phyloP scores from a whole-genome alignment of 2,329 filamentous ascomycete species.

The Dryadomyces quercus-mongolicae region DNA sequence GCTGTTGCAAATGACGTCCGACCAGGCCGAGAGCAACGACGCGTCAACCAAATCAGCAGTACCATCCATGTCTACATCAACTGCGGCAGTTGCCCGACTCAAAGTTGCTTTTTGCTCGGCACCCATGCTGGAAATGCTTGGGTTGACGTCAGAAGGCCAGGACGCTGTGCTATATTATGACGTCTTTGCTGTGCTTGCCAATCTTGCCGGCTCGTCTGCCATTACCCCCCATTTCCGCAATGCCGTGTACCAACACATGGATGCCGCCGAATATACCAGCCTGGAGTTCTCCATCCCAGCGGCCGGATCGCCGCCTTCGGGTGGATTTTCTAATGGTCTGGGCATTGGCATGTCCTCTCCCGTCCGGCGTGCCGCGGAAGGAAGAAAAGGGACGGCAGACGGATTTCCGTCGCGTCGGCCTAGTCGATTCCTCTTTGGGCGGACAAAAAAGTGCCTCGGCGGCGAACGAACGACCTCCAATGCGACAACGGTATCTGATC shows the following conservation, averaged over 20 bases:
- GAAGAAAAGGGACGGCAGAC: too few relatives aligned
- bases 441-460: background rate
- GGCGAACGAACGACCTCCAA: background rate
- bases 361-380: background rate
- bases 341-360: slow-evolving; percentile 9
- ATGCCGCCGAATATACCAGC: slow-evolving; percentile 11
- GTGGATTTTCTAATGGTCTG: slow-evolving; percentile 4
- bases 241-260: slow-evolving; percentile 27
- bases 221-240: slow-evolving; percentile 31
- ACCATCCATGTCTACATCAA: slow-evolving; percentile 3
- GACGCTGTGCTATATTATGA: slow-evolving; percentile 32
- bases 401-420: slow-evolving; percentile 1
- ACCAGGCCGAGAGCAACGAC: background rate
- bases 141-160: slow-evolving; percentile 22
- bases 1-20: slow-evolving; percentile 15
- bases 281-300: slow-evolving; percentile 11
- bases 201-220: slow-evolving; percentile 30
- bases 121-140: slow-evolving; percentile 31
- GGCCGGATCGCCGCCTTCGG: background rate
- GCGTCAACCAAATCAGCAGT: background rate
- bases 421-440: slow-evolving; percentile 2
- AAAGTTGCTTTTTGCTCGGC: slow-evolving; percentile 28
- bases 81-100: slow-evolving; percentile 17
- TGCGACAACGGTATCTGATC: background rate
- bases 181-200: slow-evolving; percentile 40